A percentile compares a stretch with the other conserved stretches of the same genome.
Conservation (phyloP, 345 rosid species). For the Boechera stricta region DNA sequence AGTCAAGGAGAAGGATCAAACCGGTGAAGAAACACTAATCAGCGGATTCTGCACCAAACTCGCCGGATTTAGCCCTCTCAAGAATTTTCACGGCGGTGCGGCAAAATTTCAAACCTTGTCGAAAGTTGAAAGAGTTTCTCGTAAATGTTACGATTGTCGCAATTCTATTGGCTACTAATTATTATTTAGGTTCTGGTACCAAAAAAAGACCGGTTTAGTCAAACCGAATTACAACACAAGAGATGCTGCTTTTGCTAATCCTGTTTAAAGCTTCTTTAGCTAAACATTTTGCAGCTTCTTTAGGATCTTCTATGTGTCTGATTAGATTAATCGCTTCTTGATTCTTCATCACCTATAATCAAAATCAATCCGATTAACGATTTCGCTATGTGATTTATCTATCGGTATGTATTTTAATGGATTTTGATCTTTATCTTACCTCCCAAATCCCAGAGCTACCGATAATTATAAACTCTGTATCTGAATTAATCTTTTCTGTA, state of each 20-base stretch:
- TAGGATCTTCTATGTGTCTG: conserved; percentile 67
- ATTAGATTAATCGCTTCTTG: conserved; percentile 76
- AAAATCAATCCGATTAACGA: background rate
- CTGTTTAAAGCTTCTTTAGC: conserved; percentile 68
- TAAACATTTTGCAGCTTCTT: conserved; percentile 71
- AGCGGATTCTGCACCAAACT: conserved; percentile 15
- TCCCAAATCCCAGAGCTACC: conserved; percentile 84
- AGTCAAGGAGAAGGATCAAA: background rate
- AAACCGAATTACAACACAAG: conserved; percentile 68
- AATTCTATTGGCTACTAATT: conserved; percentile 17
- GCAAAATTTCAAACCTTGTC: conserved; percentile 12
- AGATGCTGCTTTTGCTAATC: conserved; percentile 63
- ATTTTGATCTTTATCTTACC: conserved; percentile 44
- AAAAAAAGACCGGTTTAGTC: conserved; percentile 34
- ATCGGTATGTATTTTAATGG: background rate
- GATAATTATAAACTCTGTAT: conserved; percentile 69
- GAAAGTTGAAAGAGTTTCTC: conserved; percentile 15
- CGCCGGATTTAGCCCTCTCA: conserved; percentile 16
- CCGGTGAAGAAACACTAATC: conserved; percentile 17
- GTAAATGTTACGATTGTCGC: conserved; percentile 18
- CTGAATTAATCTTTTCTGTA: conserved; percentile 50
- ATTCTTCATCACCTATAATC: conserved; percentile 65
- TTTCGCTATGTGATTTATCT: background rate
- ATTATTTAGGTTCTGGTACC: background rate
- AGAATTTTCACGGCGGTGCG: conserved; percentile 11